Conservation (phyloP, 345 rosid species). For the Turritis glabra region DNA sequence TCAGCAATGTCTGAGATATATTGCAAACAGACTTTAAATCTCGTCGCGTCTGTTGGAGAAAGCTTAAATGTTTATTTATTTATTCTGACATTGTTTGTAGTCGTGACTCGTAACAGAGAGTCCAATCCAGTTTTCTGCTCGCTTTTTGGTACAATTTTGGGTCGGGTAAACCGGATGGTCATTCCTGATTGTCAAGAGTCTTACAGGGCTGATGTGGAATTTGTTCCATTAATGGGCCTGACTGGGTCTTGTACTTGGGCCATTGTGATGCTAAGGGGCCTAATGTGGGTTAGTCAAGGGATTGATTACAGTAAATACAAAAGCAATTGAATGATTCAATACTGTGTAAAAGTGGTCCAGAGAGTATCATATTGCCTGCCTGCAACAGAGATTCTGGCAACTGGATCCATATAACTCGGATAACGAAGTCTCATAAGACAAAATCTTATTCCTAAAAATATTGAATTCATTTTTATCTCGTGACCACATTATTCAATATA, state of each 20-base stretch:
- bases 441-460: constrained; percentile 32
- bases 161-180: background rate
- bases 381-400: constrained; percentile 41
- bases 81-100: too few species aligned
- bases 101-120: too few species aligned
- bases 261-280: background rate
- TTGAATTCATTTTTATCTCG: constrained; percentile 25
- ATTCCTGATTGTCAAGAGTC: background rate
- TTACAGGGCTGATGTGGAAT: background rate
- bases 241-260: background rate
- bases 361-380: constrained; percentile 37
- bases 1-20: constrained; percentile 17
- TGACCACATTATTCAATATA: constrained; percentile 28
- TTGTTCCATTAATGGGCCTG: constrained; percentile 11
- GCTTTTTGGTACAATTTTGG: background rate
- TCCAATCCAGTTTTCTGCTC: background rate
- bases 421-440: constrained; percentile 42
- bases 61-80: background rate
- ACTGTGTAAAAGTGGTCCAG: constrained; percentile 37
- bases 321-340: constrained; percentile 32
- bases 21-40: constrained; percentile 11
- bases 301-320: constrained; percentile 20
- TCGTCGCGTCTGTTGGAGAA: background rate
- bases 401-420: constrained; percentile 40
- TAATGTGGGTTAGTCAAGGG: background rate